Conservation (phyloP, 2,329 filamentous ascomycete genomes). For the Paecilomyces variotii region DNA sequence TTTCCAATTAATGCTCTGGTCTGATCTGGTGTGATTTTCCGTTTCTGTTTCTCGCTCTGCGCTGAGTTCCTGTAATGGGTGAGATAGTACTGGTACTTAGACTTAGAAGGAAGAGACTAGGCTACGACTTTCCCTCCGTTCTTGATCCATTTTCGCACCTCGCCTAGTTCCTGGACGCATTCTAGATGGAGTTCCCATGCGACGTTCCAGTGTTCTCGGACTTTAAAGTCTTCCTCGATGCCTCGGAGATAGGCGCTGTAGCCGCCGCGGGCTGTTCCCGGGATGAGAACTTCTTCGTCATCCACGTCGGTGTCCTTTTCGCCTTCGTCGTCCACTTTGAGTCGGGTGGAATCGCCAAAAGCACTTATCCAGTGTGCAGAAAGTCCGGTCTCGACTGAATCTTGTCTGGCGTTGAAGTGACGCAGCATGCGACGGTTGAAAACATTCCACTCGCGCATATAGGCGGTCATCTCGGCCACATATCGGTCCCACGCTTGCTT, state of each 20-base stretch:
- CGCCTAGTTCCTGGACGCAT: constrained; percentile 34
- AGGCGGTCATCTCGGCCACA: constrained; percentile 45
- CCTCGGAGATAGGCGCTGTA: constrained; percentile 38
- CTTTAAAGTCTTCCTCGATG: constrained; percentile 37
- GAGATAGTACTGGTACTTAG: background rate
- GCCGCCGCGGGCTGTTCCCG: constrained; percentile 29
- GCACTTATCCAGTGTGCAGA: constrained; percentile 45
- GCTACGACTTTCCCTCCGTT: constrained; percentile 22
- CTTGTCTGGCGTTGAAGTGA: constrained; percentile 48
- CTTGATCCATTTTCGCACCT: constrained; percentile 30
- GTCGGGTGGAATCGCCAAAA: constrained; percentile 38
- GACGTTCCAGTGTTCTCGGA: constrained; percentile 42
- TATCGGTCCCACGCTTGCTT: constrained; percentile 45
- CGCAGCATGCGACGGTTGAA: constrained; percentile 49
- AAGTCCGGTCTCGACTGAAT: constrained; percentile 38
- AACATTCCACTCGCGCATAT: constrained; percentile 48
- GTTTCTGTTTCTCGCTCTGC: no score
- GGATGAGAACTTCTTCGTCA: constrained; percentile 20
- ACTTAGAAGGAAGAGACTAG: background rate
- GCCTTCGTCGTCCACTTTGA: constrained; percentile 22
- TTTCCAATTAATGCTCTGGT: background rate
- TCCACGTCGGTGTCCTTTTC: constrained; percentile 14
- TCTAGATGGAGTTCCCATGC: constrained; percentile 38
- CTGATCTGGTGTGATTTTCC: background rate
- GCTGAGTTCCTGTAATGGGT: background rate